Evolutionary conservation across 2,329 filamentous ascomycete species (phyloP).

Genomic region (Trichoderma sp.): DNA sequence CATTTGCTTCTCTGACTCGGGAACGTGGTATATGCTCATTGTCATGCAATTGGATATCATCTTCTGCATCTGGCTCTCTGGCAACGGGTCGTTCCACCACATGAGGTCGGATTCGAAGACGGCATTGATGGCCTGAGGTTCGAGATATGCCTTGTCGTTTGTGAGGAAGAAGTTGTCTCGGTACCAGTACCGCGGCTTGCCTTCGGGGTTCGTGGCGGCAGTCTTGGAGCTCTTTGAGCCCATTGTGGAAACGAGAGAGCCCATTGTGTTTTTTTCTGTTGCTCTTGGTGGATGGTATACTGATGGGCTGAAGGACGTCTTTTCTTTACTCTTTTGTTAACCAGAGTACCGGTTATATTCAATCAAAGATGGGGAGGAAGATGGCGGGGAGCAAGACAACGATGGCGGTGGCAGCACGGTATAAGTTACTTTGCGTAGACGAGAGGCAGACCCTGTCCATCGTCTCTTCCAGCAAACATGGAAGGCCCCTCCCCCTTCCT

Average conservation of each 20-base stretch:
- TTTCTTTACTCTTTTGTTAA: neutral
- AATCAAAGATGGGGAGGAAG: neutral
- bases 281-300: neutral
- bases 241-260: constrained; percentile 27
- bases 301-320: neutral
- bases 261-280: constrained; percentile 17
- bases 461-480: neutral
- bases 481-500: neutral
- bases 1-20: constrained; percentile 43
- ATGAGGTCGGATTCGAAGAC: constrained; percentile 59
- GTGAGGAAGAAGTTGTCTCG: constrained; percentile 61
- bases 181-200: constrained; percentile 48
- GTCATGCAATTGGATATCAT: constrained; percentile 61
- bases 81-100: constrained; percentile 61
- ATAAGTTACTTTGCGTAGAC: constrained; percentile 4
- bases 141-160: constrained; percentile 58
- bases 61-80: constrained; percentile 50
- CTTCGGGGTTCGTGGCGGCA: constrained; percentile 34
- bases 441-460: constrained; percentile 9
- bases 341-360: neutral
- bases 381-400: neutral
- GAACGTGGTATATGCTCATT: constrained; percentile 57
- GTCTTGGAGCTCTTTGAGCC: constrained; percentile 25
- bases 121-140: constrained; percentile 55
- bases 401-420: constrained; percentile 13